Percentiles rank a stretch among this genome's conserved stretches.
These are phyloP conservation scores for Medicago truncatula DNA, from an alignment of 306 rosid species.

Conservation along the genomic window DNA sequence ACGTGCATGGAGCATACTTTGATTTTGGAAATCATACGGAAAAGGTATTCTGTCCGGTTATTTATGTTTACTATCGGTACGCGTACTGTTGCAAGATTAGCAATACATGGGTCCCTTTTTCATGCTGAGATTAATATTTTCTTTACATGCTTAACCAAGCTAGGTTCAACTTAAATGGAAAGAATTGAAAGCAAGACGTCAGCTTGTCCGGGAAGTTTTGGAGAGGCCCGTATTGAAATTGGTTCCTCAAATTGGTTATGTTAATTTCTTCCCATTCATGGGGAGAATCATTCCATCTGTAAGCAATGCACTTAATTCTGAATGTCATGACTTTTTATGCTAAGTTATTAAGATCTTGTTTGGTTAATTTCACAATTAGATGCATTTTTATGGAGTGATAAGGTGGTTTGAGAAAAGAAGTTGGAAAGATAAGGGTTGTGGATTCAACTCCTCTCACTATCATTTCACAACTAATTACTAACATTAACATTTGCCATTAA, in stretches of 20 bases:
- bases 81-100: conserved; percentile 14
- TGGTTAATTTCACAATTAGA: conserved; percentile 25
- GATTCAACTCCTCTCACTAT: no score
- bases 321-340: conserved; percentile 11
- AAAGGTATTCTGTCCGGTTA: conserved; percentile 58
- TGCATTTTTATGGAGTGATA: no score
- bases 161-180: conserved; percentile 85
- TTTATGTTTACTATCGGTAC: conserved; percentile 12
- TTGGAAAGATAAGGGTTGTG: no score
- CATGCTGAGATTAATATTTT: conserved; percentile 29
- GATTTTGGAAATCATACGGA: conserved; percentile 96
- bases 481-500: background rate
- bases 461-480: background rate
- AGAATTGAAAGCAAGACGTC: conserved; percentile 59
- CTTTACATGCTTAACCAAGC: conserved; percentile 32
- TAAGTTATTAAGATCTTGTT: background rate
- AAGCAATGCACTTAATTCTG: conserved; percentile 46
- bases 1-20: conserved; percentile 71
- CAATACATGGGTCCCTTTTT: conserved; percentile 13
- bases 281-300: conserved; percentile 81
- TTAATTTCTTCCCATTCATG: conserved; percentile 89
- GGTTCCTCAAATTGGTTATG: conserved; percentile 89
- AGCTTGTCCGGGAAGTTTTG: conserved; percentile 70
- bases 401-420: no score
- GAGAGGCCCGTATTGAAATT: conserved; percentile 67